Conservation (phyloP, 2,329 filamentous ascomycete species). For the Penicillium sp. region DNA sequence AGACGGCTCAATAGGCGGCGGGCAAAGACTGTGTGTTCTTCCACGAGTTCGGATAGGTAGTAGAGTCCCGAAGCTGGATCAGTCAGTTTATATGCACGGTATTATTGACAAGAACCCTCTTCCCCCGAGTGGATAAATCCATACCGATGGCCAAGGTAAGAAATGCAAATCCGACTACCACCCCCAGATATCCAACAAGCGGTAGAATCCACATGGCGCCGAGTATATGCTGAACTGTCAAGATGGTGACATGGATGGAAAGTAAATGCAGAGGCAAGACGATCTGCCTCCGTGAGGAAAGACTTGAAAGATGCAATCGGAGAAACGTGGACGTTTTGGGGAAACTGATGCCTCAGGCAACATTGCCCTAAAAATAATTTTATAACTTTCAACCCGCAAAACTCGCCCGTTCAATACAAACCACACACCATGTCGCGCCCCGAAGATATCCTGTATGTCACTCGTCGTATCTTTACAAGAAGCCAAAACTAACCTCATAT, state of each 20-base stretch:
- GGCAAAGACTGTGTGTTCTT: constrained; percentile 91
- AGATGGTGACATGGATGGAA: constrained; percentile 26
- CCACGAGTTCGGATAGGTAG: constrained; percentile 95
- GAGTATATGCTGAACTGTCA: background rate
- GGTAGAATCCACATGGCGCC: constrained; percentile 86
- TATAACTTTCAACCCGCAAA: constrained; percentile 4
- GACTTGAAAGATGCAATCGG: constrained; percentile 1
- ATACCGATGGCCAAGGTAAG: constrained; percentile 87
- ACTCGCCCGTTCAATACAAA: background rate
- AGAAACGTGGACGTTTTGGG: constrained; percentile 15
- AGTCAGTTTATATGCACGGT: too few species aligned
- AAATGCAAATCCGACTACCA: constrained; percentile 86
- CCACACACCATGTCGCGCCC: constrained; percentile 80
- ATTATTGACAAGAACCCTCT: too few species aligned
- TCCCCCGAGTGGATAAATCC: too few species aligned
- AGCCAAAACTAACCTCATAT: constrained; percentile 23
- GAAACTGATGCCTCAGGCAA: constrained; percentile 12
- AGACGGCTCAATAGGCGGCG: constrained; percentile 80
- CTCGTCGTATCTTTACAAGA: constrained; percentile 6
- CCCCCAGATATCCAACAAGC: constrained; percentile 81
- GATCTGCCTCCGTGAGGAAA: background rate
- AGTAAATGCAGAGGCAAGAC: background rate
- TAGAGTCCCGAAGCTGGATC: constrained; percentile 87
- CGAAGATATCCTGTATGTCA: constrained; percentile 79
- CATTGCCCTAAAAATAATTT: constrained; percentile 16